These are phyloP conservation scores for Aspergillus carlsbadensis DNA, from an alignment of 495 filamentous ascomycete genomes.

Conservation along the genomic window DNA sequence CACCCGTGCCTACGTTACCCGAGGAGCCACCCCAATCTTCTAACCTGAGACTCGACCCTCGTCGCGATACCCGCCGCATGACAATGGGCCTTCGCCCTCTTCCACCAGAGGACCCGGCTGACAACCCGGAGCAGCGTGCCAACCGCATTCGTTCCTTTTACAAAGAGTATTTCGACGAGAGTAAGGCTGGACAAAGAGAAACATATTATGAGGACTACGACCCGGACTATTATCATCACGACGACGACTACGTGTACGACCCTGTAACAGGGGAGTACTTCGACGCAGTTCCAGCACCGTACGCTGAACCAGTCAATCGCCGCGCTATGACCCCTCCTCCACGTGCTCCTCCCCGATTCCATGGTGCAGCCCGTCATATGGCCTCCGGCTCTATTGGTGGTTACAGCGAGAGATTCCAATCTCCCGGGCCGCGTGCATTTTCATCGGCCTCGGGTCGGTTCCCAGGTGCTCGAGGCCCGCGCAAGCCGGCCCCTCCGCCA, in stretches of 20 bases:
- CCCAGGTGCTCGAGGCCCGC: conserved; percentile 47
- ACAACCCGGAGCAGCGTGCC: conserved; percentile 89
- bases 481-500: conserved; percentile 71
- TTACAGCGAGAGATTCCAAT: conserved; percentile 38
- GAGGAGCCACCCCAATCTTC: conserved; percentile 24
- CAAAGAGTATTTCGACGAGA: conserved; percentile 97
- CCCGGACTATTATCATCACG: conserved; percentile 56
- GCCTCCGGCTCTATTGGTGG: conserved; percentile 47
- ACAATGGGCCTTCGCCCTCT: conserved; percentile 92
- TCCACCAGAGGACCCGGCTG: conserved; percentile 79
- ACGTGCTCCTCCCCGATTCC: conserved; percentile 70
- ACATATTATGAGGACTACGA: conserved; percentile 71
- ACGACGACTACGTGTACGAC: conserved; percentile 65
- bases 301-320: conserved; percentile 77
- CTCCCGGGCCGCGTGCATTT: conserved; percentile 60
- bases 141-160: conserved; percentile 98
- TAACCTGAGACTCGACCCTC: conserved; percentile 31
- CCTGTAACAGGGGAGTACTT: conserved; percentile 71
- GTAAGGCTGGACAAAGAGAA: conserved; percentile 52
- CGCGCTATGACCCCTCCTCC: conserved; percentile 98
- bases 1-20: conserved; percentile 14
- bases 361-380: conserved; percentile 48
- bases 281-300: conserved; percentile 62
- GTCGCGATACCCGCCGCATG: conserved; percentile 67
- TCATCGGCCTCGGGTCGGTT: conserved; percentile 65